Conservation (phyloP, 352 stramenopile genomes). For the Phytophthora aleatoria region DNA sequence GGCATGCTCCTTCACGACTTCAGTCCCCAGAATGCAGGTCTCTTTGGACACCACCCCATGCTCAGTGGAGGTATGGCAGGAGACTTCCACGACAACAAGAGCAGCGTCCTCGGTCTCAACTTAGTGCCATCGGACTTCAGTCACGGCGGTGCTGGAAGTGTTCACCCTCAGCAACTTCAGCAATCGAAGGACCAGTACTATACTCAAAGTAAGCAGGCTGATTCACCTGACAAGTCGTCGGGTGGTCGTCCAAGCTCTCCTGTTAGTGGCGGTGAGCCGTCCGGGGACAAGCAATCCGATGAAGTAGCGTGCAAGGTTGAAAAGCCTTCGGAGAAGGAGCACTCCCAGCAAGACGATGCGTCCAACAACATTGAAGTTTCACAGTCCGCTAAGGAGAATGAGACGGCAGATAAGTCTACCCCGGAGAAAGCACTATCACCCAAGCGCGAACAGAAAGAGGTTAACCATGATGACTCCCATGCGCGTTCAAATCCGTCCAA, state of each 20-base stretch:
- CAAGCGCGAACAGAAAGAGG: conserved; percentile 29
- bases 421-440: conserved; percentile 5
- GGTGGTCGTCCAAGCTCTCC: conserved; percentile 35
- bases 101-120: conserved; percentile 63
- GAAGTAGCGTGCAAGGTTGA: conserved; percentile 28
- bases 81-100: conserved; percentile 59
- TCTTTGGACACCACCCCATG: conserved; percentile 58
- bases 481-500: conserved; percentile 17
- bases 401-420: conserved; percentile 14
- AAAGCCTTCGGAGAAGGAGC: conserved; percentile 15
- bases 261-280: conserved; percentile 15
- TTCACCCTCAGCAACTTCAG: conserved; percentile 45
- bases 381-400: conserved; percentile 30
- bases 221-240: conserved; percentile 41
- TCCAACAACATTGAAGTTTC: conserved; percentile 17
- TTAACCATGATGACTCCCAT: conserved; percentile 7
- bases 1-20: conserved; percentile 85
- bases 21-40: conserved; percentile 58
- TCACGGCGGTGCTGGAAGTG: conserved; percentile 21
- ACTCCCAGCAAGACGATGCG: conserved; percentile 15
- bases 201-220: conserved; percentile 27
- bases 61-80: conserved; percentile 24
- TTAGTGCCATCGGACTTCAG: conserved; percentile 70
- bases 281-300: conserved; percentile 17
- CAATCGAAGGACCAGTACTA: conserved; percentile 48